Evolutionary conservation across 306 rosid species (phyloP), one percentile per base, ranked within the genome.

Genomic region (Cucurbita maxima): DNA sequence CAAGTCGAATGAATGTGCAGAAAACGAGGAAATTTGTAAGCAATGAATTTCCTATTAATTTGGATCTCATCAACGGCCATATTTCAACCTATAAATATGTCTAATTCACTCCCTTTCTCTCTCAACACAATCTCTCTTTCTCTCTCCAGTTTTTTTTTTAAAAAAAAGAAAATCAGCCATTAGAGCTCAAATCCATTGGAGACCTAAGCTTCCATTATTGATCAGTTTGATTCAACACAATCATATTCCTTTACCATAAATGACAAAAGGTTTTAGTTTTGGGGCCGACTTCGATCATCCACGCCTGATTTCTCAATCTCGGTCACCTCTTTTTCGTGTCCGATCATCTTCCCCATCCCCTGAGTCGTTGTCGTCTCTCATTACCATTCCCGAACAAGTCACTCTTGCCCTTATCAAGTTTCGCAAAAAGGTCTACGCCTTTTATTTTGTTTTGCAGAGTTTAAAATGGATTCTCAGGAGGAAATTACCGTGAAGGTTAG

Each of bases 261-360:
- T 91, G 97, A 80, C 91, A 87, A 87, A 78, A 82, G 82, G 78
- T 37, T 76, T 84, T 4, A 75, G 56, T 60, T 62, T n/a, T 19
- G 72, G 48, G 58, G 50, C 71, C 8, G 76, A 40, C 44, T 40
- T 6, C 44, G 8, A 40, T 40, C 6, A 36, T 70, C 74, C 50
- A 51, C 58, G 7, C 54, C 73, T 54, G 60, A 75, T 58, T 66
- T 72, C 61, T 51, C 79, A 51, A 52, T 57, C 72, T 71, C 54
- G n/a, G 45, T 43, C 43, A 6, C 54, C 54, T 19, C 54, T 66
- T 20, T 19, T 66, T 70, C 54, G 4, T 83, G 78, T 55, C 53
- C 79, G 60, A 50, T 87, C 92, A 50, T 66, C 76, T 0, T 83
- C 85, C 0, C 81, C 86, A 6, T 85, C 88, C 8, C 82, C 79